These are phyloP conservation scores for Gossypium thurberi DNA, from an alignment of 345 rosid genomes.

Conservation along the genomic window DNA sequence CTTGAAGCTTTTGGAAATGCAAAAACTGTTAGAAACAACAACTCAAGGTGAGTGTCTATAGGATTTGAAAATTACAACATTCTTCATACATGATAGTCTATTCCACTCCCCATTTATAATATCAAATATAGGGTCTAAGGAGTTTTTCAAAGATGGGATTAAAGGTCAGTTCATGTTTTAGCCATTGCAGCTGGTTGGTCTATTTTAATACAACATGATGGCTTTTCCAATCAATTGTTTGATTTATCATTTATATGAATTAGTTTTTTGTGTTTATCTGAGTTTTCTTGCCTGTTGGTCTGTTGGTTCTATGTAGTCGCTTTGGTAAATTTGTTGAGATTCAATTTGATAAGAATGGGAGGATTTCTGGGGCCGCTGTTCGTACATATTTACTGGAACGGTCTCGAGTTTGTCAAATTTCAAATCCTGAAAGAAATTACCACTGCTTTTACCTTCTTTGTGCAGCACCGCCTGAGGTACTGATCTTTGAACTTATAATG, in stretches of 20 bases:
- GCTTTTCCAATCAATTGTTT: neutral
- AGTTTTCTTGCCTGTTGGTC: conserved; percentile 11
- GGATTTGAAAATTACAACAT: conserved; percentile 7
- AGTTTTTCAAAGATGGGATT: neutral
- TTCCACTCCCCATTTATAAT: neutral
- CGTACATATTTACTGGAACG: conserved; percentile 94
- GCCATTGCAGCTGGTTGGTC: neutral
- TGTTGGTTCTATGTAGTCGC: conserved; percentile 51
- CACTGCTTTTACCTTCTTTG: conserved; percentile 96
- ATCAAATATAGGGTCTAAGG: neutral
- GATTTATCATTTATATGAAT: conserved; percentile 5
- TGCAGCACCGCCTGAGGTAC: conserved; percentile 96
- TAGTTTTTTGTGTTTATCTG: neutral
- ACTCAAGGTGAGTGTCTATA: conserved; percentile 65
- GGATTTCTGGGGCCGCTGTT: conserved; percentile 98
- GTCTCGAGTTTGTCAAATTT: conserved; percentile 99
- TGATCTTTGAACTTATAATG: conserved; percentile 12
- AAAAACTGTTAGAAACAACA: conserved; percentile 95
- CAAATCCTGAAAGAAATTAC: conserved; percentile 96
- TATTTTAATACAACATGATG: neutral
- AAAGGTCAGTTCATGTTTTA: neutral
- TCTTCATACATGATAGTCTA: neutral
- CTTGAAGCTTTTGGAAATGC: conserved; percentile 99
- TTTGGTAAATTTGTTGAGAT: conserved; percentile 99
- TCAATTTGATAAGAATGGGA: conserved; percentile 96